These are phyloP conservation scores for Coniochaeta prunicola DNA, from an alignment of 2,329 filamentous ascomycete species.

Conservation along the genomic window DNA sequence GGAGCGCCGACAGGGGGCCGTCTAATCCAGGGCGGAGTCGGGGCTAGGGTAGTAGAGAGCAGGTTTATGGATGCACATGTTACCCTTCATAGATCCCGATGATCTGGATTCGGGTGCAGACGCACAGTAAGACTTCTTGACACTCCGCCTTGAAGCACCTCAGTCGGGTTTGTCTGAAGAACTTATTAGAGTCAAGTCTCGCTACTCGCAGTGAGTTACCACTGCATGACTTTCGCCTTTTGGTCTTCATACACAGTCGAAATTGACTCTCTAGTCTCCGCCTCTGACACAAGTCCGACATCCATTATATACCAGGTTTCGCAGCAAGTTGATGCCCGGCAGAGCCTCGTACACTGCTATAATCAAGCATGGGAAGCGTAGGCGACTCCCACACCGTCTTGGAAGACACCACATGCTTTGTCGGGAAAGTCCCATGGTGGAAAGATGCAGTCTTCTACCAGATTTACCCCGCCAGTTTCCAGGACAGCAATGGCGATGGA, in stretches of 20 bases:
- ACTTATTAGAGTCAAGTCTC: background rate
- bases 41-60: no score
- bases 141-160: background rate
- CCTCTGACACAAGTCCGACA: background rate
- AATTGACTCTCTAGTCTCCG: background rate
- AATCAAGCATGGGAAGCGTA: background rate
- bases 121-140: no score
- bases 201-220: background rate
- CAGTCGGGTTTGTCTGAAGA: background rate
- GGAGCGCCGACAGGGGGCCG: no score
- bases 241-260: background rate
- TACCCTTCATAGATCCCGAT: no score
- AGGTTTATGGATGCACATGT: no score
- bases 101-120: no score
- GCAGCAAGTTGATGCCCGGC: no score
- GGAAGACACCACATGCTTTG: conserved; percentile 19
- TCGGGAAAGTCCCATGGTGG: conserved; percentile 34
- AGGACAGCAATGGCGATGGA: conserved; percentile 47
- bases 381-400: background rate
- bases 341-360: no score
- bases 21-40: no score
- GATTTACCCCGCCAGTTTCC: conserved; percentile 49
- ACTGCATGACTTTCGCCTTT: background rate
- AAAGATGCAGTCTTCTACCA: conserved; percentile 40
- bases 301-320: background rate